These are phyloP conservation scores for Mycothermus thermophilus DNA, from an alignment of 495 filamentous ascomycete species.

Conservation along the genomic window DNA sequence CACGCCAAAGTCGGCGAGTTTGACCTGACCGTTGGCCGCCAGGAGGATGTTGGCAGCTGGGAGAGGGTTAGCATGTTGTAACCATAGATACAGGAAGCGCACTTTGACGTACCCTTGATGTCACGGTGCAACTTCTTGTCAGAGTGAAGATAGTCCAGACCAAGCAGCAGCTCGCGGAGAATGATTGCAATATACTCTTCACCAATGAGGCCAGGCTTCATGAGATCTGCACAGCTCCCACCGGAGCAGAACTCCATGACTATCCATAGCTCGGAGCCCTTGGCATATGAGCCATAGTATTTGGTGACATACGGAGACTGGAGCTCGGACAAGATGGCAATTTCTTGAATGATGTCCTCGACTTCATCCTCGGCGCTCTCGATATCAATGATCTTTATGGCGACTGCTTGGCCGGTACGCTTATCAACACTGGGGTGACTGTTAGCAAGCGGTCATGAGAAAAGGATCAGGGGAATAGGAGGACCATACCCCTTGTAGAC, in stretches of 20 bases:
- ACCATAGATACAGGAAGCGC: no score
- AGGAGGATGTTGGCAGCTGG: constrained; percentile 83
- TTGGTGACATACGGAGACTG: constrained; percentile 90
- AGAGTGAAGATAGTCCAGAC: constrained; percentile 81
- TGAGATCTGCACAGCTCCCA: constrained; percentile 79
- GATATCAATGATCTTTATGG: constrained; percentile 95
- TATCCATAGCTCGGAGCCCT: constrained; percentile 94
- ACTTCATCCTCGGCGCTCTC: constrained; percentile 98
- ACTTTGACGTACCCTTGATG: constrained; percentile 93
- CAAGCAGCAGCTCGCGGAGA: constrained; percentile 73
- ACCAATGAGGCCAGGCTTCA: constrained; percentile 82
- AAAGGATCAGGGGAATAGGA: neutral
- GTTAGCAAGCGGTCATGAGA: constrained; percentile 16
- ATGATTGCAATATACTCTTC: constrained; percentile 95
- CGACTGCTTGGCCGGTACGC: constrained; percentile 70
- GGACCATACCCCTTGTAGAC: constrained; percentile 77
- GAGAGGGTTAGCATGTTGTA: no score
- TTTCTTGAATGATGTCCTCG: constrained; percentile 97
- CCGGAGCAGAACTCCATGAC: constrained; percentile 91
- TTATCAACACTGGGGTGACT: constrained; percentile 57
- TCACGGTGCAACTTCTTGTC: constrained; percentile 95
- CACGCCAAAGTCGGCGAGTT: constrained; percentile 94
- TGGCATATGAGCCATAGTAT: constrained; percentile 91
- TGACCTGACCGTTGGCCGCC: constrained; percentile 81
- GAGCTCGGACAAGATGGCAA: constrained; percentile 86